These are phyloP conservation scores for Pelargonium australe DNA, from an alignment of 441 rosid species.

Conservation along the genomic window DNA sequence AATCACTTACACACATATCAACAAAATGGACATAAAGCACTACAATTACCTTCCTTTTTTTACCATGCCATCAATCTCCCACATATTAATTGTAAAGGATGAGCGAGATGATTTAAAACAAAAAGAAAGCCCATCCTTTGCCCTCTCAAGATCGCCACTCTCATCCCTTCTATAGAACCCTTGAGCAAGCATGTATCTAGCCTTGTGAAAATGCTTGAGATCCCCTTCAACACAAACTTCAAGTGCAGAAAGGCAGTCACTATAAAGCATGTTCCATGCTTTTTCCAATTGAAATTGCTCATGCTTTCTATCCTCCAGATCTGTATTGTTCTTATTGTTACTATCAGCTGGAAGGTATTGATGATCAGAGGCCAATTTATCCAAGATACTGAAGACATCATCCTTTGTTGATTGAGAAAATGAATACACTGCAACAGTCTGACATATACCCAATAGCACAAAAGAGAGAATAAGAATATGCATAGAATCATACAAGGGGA, in stretches of 20 bases:
- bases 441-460: conserved; percentile 8
- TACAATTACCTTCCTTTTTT: conserved; percentile 80
- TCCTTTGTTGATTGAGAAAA: conserved; percentile 60
- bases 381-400: conserved; percentile 41
- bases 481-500: not conserved
- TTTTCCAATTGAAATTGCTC: conserved; percentile 56
- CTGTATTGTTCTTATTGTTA: conserved; percentile 36
- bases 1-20: too few relatives aligned
- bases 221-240: conserved; percentile 93
- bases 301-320: conserved; percentile 31
- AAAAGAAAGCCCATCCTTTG: conserved; percentile 94
- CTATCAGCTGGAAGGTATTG: conserved; percentile 35
- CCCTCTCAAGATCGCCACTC: conserved; percentile 78
- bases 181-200: conserved; percentile 93
- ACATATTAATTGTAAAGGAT: conserved; percentile 92
- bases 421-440: conserved; percentile 68
- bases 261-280: conserved; percentile 80
- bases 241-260: conserved; percentile 86
- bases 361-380: conserved; percentile 41
- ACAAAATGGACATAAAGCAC: conserved; percentile 17
- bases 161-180: conserved; percentile 75
- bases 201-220: conserved; percentile 98
- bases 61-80: conserved; percentile 99
- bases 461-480: conserved; percentile 16
- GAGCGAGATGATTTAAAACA: conserved; percentile 96